Evolutionary conservation across 2,329 filamentous ascomycete species (phyloP), one percentile per base, ranked within the genome.

Genomic region (Beauveria bassiana): DNA sequence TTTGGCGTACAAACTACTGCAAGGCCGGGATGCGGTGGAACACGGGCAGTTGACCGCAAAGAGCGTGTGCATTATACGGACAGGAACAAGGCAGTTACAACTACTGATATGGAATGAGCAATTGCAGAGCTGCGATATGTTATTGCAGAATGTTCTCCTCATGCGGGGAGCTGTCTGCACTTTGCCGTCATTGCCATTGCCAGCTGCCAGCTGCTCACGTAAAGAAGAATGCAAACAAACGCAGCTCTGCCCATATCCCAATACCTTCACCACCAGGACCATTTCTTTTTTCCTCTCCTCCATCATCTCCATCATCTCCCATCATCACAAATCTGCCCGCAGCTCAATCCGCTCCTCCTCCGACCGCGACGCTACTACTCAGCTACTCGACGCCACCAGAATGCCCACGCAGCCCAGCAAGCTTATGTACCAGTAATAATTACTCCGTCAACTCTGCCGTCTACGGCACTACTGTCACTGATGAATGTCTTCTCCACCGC

Each of bases 351-450:
- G 6, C 56, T 10, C 24, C 42, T 47, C 26, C 45, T 38, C 22
- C 45, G 45, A 42, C 46, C 56, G 56, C 28, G 12, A 31, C 54
- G 38, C 52, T 26, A 52, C n/a, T 31, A 10, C 31, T 59, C 46
- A 59, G 46, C 38, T 28, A 28, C 56, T 22, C 6, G 38, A 59
- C 56, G 56, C 56, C 56, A 59, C 56, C n/a, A 22, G 40, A 59
- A 18, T 47, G 54, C 49, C 38, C 22, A 43, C 24, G 24, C 43
- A 59, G 24, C 47, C 31, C 31, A 34, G 31, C 12, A 14, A 34
- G 31, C 31, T 14, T 14, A 34, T 14, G 31, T 34, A 34, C 31
- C 31, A 34, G 31, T 34, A 34, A 34, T 34, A 34, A 34, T 34
- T 34, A 34, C 31, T 34, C 31, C 3, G 31, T 14, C 31, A 34